A percentile compares a stretch with the other conserved stretches of the same genome.
phyloP scores from a whole-genome alignment of 108 stramenopile species.

The Craspedostauros australis region DNA sequence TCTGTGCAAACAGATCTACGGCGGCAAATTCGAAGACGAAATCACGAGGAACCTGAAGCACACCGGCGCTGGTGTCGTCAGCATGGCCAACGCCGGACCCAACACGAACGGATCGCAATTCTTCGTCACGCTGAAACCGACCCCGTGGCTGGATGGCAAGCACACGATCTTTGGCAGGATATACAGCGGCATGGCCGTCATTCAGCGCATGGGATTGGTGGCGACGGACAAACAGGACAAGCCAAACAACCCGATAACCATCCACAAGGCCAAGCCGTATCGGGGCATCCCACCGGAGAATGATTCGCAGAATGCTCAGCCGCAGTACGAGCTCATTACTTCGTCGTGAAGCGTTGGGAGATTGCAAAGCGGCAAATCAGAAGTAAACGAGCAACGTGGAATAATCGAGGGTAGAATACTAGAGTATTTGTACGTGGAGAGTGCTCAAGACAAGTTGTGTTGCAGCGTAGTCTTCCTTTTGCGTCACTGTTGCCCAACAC shows the following conservation, averaged over 20 bases:
- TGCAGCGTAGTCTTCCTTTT: too few species aligned
- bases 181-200: slow-evolving; percentile 78
- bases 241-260: slow-evolving; percentile 67
- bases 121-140: slow-evolving; percentile 86
- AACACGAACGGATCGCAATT: slow-evolving; percentile 95
- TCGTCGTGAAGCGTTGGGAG: too few species aligned
- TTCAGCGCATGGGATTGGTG: slow-evolving; percentile 91
- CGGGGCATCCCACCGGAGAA: slow-evolving; percentile 41
- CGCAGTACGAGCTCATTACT: too few species aligned
- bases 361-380: too few species aligned
- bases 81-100: slow-evolving; percentile 94
- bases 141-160: slow-evolving; percentile 87
- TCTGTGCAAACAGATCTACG: slow-evolving; percentile 85
- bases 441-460: too few species aligned
- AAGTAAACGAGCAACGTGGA: too few species aligned
- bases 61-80: slow-evolving; percentile 78
- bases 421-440: too few species aligned
- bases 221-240: slow-evolving; percentile 80
- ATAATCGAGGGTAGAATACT: too few species aligned
- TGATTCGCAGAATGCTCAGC: too few species aligned
- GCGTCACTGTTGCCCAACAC: too few species aligned
- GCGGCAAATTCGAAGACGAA: slow-evolving; percentile 91
- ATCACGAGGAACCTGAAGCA: slow-evolving; percentile 83
- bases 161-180: slow-evolving; percentile 95
- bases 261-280: slow-evolving; percentile 46